phyloP scores from a whole-genome alignment of 768 basidiomycete species.

The Tricholoma flavovirens region DNA sequence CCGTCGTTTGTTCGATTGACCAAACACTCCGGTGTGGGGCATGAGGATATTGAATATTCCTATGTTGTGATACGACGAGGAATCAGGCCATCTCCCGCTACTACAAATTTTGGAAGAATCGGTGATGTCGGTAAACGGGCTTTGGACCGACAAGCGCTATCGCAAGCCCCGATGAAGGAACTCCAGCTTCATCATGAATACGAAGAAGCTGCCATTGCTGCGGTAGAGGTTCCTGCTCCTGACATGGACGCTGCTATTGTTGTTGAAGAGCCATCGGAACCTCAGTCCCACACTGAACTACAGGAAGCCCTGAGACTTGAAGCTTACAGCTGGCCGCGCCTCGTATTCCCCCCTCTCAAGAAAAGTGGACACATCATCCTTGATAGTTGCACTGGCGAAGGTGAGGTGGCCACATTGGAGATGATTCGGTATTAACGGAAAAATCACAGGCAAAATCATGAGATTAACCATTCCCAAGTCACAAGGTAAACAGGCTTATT shows the following conservation, averaged over 20 bases:
- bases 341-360: conserved; percentile 91
- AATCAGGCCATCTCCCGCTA: conserved; percentile 43
- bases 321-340: conserved; percentile 84
- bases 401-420: conserved; percentile 32
- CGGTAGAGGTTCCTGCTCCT: conserved; percentile 5
- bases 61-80: conserved; percentile 89
- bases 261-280: conserved; percentile 3
- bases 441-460: conserved; percentile 75
- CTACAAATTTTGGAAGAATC: conserved; percentile 41
- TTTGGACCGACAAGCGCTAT: conserved; percentile 28
- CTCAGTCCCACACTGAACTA: conserved; percentile 30
- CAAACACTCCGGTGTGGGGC: conserved; percentile 79
- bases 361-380: conserved; percentile 87
- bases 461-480: conserved; percentile 88
- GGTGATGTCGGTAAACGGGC: conserved; percentile 48
- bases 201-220: conserved; percentile 9
- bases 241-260: conserved; percentile 6
- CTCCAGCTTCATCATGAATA: conserved; percentile 34
- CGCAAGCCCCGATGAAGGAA: conserved; percentile 31
- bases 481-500: conserved; percentile 92
- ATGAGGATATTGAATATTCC: conserved; percentile 85
- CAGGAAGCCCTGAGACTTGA: conserved; percentile 59
- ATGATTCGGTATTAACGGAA: conserved; percentile 1
- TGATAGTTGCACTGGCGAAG: conserved; percentile 81
- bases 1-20: conserved; percentile 82